Conservation (phyloP, 805 yeast species). For the Metschnikowia lochheadii region DNA sequence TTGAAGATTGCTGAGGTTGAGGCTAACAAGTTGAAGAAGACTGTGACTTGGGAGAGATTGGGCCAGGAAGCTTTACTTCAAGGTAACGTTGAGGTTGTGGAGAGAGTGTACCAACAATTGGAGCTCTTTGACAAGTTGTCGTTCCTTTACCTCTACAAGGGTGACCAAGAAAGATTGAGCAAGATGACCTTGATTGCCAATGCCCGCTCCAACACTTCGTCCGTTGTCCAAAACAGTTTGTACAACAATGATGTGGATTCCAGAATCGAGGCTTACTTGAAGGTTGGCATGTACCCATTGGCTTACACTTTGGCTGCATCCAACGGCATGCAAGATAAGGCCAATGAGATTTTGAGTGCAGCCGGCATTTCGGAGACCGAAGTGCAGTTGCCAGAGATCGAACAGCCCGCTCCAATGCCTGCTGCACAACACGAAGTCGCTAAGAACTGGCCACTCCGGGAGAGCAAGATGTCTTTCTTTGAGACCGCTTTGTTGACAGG, state of each 20-base stretch:
- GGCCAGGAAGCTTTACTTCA: slow-evolving; percentile 84
- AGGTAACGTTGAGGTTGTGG: slow-evolving; percentile 84
- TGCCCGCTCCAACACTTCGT: slow-evolving; percentile 73
- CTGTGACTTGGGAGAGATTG: slow-evolving; percentile 72
- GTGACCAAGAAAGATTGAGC: slow-evolving; percentile 67
- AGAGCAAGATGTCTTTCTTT: slow-evolving; percentile 70
- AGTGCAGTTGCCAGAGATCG: slow-evolving; percentile 57
- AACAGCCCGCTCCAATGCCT: slow-evolving; percentile 41
- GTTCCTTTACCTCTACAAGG: slow-evolving; percentile 80
- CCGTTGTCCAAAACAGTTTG: slow-evolving; percentile 78
- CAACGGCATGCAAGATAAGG: slow-evolving; percentile 73
- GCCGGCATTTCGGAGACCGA: slow-evolving; percentile 63
- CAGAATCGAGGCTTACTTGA: slow-evolving; percentile 68
- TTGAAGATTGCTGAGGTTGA: slow-evolving; percentile 82
- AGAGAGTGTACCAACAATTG: slow-evolving; percentile 82
- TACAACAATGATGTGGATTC: slow-evolving; percentile 71
- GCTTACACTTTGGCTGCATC: slow-evolving; percentile 92
- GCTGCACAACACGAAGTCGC: slow-evolving; percentile 44
- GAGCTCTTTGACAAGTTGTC: slow-evolving; percentile 85
- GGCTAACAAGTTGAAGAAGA: slow-evolving; percentile 70
- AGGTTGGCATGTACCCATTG: slow-evolving; percentile 78
- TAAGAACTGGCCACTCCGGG: slow-evolving; percentile 79
- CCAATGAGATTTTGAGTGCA: slow-evolving; percentile 64
- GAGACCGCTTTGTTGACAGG: slow-evolving; percentile 76
- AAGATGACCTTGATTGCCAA: slow-evolving; percentile 91